Base-by-base conservation (phyloP, 257 asterid species). In the Primulina huaijiensis region DNA sequence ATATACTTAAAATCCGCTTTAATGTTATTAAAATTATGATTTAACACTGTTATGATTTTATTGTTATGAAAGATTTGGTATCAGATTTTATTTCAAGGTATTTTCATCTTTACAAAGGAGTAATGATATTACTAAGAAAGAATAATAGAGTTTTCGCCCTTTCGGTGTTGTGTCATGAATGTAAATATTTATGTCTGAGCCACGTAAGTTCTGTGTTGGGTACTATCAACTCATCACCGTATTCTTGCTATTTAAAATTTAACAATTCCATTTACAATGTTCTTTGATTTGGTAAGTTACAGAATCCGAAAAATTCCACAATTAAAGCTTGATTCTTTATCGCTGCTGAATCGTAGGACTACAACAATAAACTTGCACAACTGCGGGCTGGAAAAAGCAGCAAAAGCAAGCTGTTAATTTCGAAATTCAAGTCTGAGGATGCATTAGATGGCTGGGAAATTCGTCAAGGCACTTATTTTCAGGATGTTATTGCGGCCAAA, bases 311-410 rank as follows among this genome's bases (percentile, higher is more conserved):
- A 43, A 43, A 43, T 43, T 43, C 17, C 46, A 2, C 53, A 10
- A 6, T 23, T 23, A 23, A 23, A 23, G 25, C 25, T 43, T 43
- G 17, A 43, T 43, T 43, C 53, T 60, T 62, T 10, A 8, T 50
- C 23, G n/a, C n/a, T 72, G 4, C 64, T 10, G 43, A 70, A 50
- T 43, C 76, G 75, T 67, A 93, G 99, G 99, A 93, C 81, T 87
- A 87, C 74, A 90, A 93, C 82, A 90, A 93, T 77, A 65, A 88
- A 76, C 85, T 93, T 72, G 99, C 99, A 65, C 99, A 93, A 73
- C 77, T 87, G 63, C 88, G 99, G 66, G 95, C 99, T 19, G 99
- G 99, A 53, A 93, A 93, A 78, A 93, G 99, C 88, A 93, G 99
- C 90, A 93, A 93, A 82, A 93, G 99, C 83, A 93, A 93, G 86